These are phyloP conservation scores for Podospora bellae-mahoneyi DNA, from an alignment of 495 filamentous ascomycete genomes.

Conservation along the genomic window DNA sequence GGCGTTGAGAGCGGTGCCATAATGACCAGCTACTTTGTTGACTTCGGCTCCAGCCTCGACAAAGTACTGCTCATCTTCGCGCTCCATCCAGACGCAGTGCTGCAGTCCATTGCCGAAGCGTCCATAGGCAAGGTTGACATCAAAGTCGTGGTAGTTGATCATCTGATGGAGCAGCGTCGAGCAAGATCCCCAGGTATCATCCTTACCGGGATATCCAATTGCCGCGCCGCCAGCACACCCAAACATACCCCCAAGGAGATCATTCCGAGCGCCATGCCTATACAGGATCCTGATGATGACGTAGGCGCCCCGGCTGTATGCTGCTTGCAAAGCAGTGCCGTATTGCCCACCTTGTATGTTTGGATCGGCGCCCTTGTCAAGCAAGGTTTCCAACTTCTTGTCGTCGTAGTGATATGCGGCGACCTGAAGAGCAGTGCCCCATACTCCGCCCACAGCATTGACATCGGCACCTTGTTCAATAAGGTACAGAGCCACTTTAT, in stretches of 20 bases:
- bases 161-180: not conserved
- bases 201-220: not conserved
- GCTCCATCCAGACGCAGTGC: not conserved
- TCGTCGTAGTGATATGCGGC: not conserved
- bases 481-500: not conserved
- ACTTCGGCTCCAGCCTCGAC: not conserved
- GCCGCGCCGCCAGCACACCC: not conserved
- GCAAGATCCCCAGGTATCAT: not conserved
- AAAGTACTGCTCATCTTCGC: not conserved
- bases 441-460: not conserved
- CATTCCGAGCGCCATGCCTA: not conserved
- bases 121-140: not conserved
- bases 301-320: not conserved
- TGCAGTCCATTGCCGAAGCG: not conserved
- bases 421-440: not conserved
- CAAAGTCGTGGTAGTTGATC: not conserved
- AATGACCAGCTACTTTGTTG: not conserved
- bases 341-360: not conserved
- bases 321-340: not conserved
- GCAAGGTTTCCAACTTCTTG: not conserved
- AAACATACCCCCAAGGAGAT: not conserved
- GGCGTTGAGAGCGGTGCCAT: not conserved
- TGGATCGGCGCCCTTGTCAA: not conserved
- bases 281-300: not conserved
- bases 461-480: not conserved